A percentile compares a stretch with the other conserved stretches of the same genome.
These are phyloP conservation scores for Pilatotrama ljubarskyi DNA, from an alignment of 768 basidiomycete species.

Conservation along the genomic window DNA sequence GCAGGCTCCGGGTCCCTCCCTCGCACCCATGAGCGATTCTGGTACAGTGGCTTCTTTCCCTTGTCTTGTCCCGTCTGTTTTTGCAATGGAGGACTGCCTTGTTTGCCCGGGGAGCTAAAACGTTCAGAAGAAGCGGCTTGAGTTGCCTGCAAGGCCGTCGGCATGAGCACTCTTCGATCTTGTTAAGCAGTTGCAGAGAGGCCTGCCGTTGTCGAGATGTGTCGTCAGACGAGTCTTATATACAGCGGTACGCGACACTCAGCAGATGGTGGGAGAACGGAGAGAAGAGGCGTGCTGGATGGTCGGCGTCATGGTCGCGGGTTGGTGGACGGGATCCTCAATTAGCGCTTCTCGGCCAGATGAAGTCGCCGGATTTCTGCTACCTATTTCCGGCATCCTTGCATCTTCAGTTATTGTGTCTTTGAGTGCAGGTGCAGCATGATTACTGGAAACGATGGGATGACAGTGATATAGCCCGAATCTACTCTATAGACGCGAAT, in stretches of 20 bases:
- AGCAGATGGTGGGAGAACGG: background rate
- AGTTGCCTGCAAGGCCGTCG: conserved; percentile 1
- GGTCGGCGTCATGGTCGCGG: background rate
- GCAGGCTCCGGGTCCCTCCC: background rate
- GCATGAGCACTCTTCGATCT: background rate
- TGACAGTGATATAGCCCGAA: no score
- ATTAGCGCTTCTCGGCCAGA: background rate
- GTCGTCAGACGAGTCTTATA: background rate
- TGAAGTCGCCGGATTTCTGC: background rate
- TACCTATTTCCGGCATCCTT: background rate
- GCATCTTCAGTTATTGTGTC: background rate
- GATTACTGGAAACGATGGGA: no score
- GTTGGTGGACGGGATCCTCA: background rate
- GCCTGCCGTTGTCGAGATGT: no score
- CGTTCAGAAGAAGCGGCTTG: background rate
- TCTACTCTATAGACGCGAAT: no score
- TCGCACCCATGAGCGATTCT: conserved; percentile 6
- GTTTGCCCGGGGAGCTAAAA: background rate
- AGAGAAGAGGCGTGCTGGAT: background rate
- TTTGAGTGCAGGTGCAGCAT: background rate
- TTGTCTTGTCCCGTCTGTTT: background rate
- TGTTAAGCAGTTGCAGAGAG: no score
- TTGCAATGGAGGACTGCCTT: background rate
- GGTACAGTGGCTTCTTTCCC: conserved; percentile 7
- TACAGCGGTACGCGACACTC: background rate